phyloP scores from a whole-genome alignment of 1,284 basidiomycete genomes.

The Ustilago esculenta region DNA sequence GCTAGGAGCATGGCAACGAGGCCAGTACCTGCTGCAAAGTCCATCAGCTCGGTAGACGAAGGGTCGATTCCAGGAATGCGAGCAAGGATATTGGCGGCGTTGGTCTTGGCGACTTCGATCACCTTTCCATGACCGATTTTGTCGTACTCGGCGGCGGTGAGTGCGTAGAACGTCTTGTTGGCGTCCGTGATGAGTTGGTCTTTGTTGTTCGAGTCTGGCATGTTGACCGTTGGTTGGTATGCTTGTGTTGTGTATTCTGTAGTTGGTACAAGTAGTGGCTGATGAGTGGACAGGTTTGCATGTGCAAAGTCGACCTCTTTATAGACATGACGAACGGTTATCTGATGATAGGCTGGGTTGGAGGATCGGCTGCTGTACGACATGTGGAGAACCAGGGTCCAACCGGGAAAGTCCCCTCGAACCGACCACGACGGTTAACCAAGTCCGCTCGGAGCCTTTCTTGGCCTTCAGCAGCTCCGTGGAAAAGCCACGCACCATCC shows the following conservation, averaged over 20 bases:
- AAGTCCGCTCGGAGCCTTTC: constrained; percentile 12
- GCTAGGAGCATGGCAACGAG: constrained; percentile 39
- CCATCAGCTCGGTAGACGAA: constrained; percentile 23
- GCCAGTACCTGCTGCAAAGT: constrained; percentile 44
- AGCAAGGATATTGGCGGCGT: constrained; percentile 38
- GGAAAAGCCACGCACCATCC: too few relatives aligned
- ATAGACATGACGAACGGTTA: too few relatives aligned
- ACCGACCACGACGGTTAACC: not conserved
- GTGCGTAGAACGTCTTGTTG: constrained; percentile 46
- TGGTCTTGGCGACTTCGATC: constrained; percentile 27
- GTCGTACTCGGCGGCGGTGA: constrained; percentile 47
- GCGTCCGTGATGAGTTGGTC: constrained; percentile 28
- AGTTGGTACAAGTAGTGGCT: not conserved
- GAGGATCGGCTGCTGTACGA: too few relatives aligned
- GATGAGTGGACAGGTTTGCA: not conserved
- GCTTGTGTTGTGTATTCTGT: too few relatives aligned
- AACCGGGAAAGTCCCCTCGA: not conserved
- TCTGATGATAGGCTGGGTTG: too few relatives aligned
- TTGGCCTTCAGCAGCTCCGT: constrained; percentile 14
- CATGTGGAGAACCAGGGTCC: constrained; percentile 12
- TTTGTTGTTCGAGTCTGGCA: constrained; percentile 8
- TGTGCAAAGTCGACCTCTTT: too few relatives aligned
- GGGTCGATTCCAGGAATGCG: constrained; percentile 19
- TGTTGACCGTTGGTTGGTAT: too few relatives aligned
- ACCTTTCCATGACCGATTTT: constrained; percentile 32